These are phyloP conservation scores for Metarhizium sp. DNA, from an alignment of 2,329 filamentous ascomycete species.

Conservation along the genomic window DNA sequence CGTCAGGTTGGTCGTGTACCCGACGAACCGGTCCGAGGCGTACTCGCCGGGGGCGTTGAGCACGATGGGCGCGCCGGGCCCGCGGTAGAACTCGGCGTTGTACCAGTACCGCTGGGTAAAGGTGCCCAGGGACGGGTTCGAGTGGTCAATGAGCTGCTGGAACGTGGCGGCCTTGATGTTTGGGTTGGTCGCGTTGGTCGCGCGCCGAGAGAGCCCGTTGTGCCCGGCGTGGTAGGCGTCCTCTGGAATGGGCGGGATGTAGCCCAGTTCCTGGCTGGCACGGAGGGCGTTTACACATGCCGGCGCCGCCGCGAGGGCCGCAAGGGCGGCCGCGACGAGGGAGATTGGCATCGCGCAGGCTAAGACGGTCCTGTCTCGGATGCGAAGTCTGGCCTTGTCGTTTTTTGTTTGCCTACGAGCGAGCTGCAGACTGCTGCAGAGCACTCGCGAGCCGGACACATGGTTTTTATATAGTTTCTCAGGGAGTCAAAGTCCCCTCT, in stretches of 20 bases:
- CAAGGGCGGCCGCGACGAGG: constrained; percentile 1
- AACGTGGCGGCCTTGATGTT: constrained; percentile 23
- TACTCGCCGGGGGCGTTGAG: constrained; percentile 60
- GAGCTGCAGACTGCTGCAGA: not conserved
- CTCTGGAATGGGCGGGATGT: constrained; percentile 1
- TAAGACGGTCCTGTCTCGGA: not conserved
- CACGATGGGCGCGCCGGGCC: constrained; percentile 69
- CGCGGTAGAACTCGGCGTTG: constrained; percentile 61
- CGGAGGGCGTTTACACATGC: not conserved
- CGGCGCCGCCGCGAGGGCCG: not conserved
- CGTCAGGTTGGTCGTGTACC: constrained; percentile 63
- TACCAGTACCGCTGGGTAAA: constrained; percentile 75
- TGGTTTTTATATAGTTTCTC: too few relatives aligned
- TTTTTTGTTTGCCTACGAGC: too few relatives aligned
- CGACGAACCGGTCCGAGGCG: constrained; percentile 44
- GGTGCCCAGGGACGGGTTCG: constrained; percentile 42
- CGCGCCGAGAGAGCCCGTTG: not conserved
- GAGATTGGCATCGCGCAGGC: not conserved
- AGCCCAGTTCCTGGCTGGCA: not conserved
- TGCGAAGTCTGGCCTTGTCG: not conserved
- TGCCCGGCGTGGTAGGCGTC: not conserved
- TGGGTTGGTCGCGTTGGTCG: not conserved
- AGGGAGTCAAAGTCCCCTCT: too few relatives aligned
- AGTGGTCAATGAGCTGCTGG: constrained; percentile 49
- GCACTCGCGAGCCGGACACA: not conserved